phyloP scores from a whole-genome alignment of 129 eudicot species.

The Rutidosis leptorrhynchoides region DNA sequence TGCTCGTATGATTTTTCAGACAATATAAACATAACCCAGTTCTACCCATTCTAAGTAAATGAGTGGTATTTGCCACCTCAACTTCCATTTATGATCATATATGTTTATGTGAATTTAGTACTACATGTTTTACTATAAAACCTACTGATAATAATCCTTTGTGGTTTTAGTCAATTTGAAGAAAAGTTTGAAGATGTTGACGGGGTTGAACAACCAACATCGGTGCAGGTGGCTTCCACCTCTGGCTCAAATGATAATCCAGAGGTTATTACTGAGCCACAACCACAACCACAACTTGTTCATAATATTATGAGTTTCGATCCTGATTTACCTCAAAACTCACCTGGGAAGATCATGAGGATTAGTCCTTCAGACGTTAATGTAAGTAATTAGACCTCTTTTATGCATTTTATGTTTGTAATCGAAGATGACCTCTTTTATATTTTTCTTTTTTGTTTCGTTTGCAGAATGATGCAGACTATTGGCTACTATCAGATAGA shows the following conservation, averaged over 20 bases:
- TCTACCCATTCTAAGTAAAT: neutral
- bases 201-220: constrained; percentile 50
- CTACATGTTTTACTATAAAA: neutral
- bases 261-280: constrained; percentile 37
- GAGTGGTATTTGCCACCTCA: neutral
- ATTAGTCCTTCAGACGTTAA: constrained; percentile 70
- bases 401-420: neutral
- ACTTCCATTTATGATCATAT: neutral
- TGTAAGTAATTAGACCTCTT: constrained; percentile 45
- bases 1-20: neutral
- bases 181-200: constrained; percentile 88
- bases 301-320: constrained; percentile 37
- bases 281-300: constrained; percentile 40
- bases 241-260: constrained; percentile 53
- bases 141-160: neutral
- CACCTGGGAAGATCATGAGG: constrained; percentile 64
- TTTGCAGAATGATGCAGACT: constrained; percentile 79
- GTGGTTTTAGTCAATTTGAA: constrained; percentile 75
- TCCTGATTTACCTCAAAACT: constrained; percentile 47
- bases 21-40: neutral
- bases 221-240: constrained; percentile 52
- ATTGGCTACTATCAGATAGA: constrained; percentile 82
- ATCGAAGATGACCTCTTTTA: neutral
- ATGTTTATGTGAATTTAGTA: neutral
- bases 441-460: constrained; percentile 21